Evolutionary conservation across 192 early-diverging fungal species (phyloP).

Genomic region (Coemansia sp.): DNA sequence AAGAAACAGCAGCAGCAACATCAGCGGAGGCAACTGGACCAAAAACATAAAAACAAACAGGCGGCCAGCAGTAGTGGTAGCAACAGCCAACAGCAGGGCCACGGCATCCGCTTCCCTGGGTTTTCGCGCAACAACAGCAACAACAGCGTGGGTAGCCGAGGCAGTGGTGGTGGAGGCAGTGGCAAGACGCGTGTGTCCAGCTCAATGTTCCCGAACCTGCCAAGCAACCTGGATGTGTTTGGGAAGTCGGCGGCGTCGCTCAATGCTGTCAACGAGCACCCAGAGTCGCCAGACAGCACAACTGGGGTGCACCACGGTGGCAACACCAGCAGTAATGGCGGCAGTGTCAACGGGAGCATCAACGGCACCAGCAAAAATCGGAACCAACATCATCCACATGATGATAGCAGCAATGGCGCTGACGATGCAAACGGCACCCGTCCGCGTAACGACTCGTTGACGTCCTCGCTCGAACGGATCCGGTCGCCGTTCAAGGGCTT

Average conservation of each 20-base stretch:
- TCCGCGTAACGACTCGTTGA: conserved; percentile 49
- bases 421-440: conserved; percentile 11
- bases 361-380: conserved; percentile 1
- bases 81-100: background rate
- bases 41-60: background rate
- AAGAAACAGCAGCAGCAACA: conserved; percentile 20
- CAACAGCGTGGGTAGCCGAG: conserved; percentile 6
- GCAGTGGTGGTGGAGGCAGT: conserved; percentile 2
- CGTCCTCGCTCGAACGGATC: conserved; percentile 52
- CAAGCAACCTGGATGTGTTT: conserved; percentile 37
- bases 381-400: too few species aligned
- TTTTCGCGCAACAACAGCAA: conserved; percentile 23
- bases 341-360: background rate
- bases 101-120: conserved; percentile 25
- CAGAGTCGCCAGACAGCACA: conserved; percentile 14
- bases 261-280: conserved; percentile 8
- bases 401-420: too few species aligned
- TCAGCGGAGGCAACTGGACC: background rate
- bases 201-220: conserved; percentile 46
- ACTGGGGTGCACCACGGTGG: background rate
- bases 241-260: conserved; percentile 28
- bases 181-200: conserved; percentile 20
- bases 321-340: background rate
- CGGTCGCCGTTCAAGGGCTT: conserved; percentile 55
- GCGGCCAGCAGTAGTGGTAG: background rate